Base-by-base conservation (phyloP, 768 basidiomycete genomes). In the Russula griseocarnosa region DNA sequence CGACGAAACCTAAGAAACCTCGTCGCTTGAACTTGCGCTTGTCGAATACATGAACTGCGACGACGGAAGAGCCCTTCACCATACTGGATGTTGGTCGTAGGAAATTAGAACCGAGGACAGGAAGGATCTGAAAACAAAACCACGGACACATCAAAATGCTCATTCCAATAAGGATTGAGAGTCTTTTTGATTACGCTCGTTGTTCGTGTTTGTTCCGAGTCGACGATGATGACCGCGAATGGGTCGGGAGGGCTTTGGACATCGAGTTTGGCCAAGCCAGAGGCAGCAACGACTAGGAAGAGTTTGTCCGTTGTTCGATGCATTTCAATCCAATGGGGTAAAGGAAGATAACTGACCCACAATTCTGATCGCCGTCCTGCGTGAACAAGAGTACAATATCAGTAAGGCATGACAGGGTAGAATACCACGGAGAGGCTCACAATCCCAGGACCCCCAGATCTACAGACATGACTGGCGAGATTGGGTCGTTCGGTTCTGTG, bases 21-120 rank as follows among this genome's bases (percentile, higher is more conserved):
- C 88, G 87, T 76, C 91, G 83, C 82, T 98, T 99, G 80, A 98
- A 98, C 77, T 98, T 99, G 75, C 94, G 87, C 76, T 98, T 96
- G 77, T 99, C 97, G 70, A 98, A 98, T 70, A 98, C 96, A 77
- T 99, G 97, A 1, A 98, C 95, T 5, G 93, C 93, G 63, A 99
- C 85, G 53, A 98, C 92, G 20, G 95, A 98, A n/a, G 92, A 93
- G 69, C 98, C 97, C 75, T 94, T 95, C 73, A 97, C 96, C 57
- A 84, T 91, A 69, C 95, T 98, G 70, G 26, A 60, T 62, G 51
- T 63, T 38, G 24, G n/a, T 18, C 10, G 20, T 40, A 13, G 13
- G 8, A 49, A 47, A 20, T 28, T 60, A 38, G 68, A 58, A 49
- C 36, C 62, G 59, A 65, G 65, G 57, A 16, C 58, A 14, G 38